Base-by-base conservation (phyloP, 2,329 filamentous ascomycete species). In the Ophiognomonia clavigignenti-juglandacearum region DNA sequence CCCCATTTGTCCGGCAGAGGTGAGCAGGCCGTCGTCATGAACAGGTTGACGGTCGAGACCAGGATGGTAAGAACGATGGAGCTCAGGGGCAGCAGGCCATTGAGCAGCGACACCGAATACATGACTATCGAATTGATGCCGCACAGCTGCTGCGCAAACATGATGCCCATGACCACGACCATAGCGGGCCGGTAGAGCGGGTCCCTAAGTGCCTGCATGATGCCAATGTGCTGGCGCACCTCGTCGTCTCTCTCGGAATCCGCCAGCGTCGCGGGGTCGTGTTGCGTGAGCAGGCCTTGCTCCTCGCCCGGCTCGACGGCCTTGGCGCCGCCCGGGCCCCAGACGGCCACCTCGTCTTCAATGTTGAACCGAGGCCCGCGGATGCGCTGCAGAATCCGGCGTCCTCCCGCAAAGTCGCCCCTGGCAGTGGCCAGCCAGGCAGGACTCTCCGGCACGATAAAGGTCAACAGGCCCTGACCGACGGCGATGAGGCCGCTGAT, bases 61-160 rank as follows among this genome's bases (percentile, higher is more conserved):
- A 87, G 69, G 51, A 97, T 92, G 45, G 92, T 95, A 43, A 98
- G 76, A 1, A 95, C 70, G 0, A 86, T 85, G 0, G 91, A 92
- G 52, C 83, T 89, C 39, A 89, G 80, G 4, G 88, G 86, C 0
- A 98, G 78, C 2, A 97, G 77, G 53, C 83, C 82, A 26, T 86
- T 82, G 13, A 98, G 78, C 1, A 98, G 81, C 1, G 88, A 90
- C 6, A 97, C 93, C 2, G 91, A 95, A 67, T 98, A 98, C 91
- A 98, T 96, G 67, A 97, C 86, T 61, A 97, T 92, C 49, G 86
- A 92, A 76, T 98, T 97, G 70, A 97, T 92, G 39, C 89, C 92
- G 49, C 87, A 92, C 31, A 96, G 75, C 64, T 98, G 93, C 64
- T 97, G 93, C 1, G 88, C 85, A 49, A 91, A 76, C 91, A 97